Percentiles rank a stretch among this genome's conserved stretches.
phyloP scores from a whole-genome alignment of 805 yeast species.

The Zygoascus flipseniorum region DNA sequence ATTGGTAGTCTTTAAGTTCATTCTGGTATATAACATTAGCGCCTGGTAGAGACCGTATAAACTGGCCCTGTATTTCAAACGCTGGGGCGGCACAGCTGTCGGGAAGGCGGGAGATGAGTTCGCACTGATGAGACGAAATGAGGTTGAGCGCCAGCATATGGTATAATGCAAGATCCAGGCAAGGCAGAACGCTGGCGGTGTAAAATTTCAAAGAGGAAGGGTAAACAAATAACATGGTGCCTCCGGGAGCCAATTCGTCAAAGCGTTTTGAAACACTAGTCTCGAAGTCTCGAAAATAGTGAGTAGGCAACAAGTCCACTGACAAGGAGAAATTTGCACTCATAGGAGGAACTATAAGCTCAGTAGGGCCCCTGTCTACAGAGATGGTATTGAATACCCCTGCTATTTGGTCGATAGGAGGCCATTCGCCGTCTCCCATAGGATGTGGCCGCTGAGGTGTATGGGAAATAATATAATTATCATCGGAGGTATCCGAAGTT shows the following conservation, averaged over 20 bases:
- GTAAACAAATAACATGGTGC: constrained; percentile 16
- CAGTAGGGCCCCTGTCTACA: not conserved
- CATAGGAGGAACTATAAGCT: constrained; percentile 10
- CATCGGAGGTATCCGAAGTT: not conserved
- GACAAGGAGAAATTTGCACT: constrained; percentile 17
- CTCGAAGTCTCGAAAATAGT: constrained; percentile 9
- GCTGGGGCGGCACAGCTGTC: constrained; percentile 2
- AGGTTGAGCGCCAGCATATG: constrained; percentile 20
- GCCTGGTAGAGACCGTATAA: constrained; percentile 5
- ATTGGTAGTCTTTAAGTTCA: constrained; percentile 1
- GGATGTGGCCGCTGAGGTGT: not conserved
- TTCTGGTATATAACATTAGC: constrained; percentile 11
- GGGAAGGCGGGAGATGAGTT: constrained; percentile 17
- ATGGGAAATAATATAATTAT: not conserved
- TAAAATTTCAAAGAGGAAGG: constrained; percentile 18
- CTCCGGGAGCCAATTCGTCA: constrained; percentile 18
- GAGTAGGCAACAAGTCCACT: constrained; percentile 18
- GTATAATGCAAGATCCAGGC: constrained; percentile 19
- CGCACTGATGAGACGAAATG: constrained; percentile 19
- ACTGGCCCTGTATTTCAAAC: constrained; percentile 10
- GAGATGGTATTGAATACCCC: not conserved
- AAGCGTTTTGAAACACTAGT: constrained; percentile 11
- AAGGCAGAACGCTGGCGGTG: constrained; percentile 14
- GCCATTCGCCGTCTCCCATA: not conserved
- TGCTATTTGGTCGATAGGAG: not conserved